Evolutionary conservation across 192 early-diverging fungal genomes (phyloP).

Genomic region (Helicostylum pulchrum): DNA sequence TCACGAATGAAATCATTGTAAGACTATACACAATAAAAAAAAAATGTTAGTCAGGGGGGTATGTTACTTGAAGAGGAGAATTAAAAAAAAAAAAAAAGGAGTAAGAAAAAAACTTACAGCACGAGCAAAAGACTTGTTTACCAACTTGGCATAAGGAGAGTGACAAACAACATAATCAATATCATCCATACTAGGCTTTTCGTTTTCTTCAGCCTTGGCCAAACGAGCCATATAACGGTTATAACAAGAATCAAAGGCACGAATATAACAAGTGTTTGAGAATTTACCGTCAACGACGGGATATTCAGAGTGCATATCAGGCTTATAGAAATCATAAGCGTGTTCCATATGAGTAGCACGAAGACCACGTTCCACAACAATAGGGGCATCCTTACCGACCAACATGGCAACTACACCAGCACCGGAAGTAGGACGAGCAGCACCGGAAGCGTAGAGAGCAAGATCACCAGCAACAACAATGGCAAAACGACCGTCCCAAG

Average conservation of each 20-base stretch:
- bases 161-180: slow-evolving; percentile 91
- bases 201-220: slow-evolving; percentile 25
- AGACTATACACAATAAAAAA: slow-evolving; percentile 43
- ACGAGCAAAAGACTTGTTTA: slow-evolving; percentile 91
- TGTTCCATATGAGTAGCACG: slow-evolving; percentile 95
- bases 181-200: slow-evolving; percentile 49
- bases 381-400: slow-evolving; percentile 87
- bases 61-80: no score
- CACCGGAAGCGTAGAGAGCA: slow-evolving; percentile 90
- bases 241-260: slow-evolving; percentile 88
- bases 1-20: slow-evolving; percentile 91
- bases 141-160: slow-evolving; percentile 97
- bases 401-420: slow-evolving; percentile 89
- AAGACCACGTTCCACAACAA: slow-evolving; percentile 88
- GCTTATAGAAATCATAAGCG: slow-evolving; percentile 99
- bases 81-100: background rate
- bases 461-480: slow-evolving; percentile 93
- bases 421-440: slow-evolving; percentile 92
- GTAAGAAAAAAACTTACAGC: slow-evolving; percentile 29
- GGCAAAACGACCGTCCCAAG: slow-evolving; percentile 92
- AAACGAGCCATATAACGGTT: slow-evolving; percentile 77
- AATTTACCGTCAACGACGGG: slow-evolving; percentile 96
- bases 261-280: slow-evolving; percentile 88
- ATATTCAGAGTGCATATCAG: slow-evolving; percentile 95
- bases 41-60: background rate